Percentiles rank a stretch among this genome's conserved stretches.
Evolutionary conservation across 306 rosid species (phyloP).

Genomic region (Arachis stenosperma): DNA sequence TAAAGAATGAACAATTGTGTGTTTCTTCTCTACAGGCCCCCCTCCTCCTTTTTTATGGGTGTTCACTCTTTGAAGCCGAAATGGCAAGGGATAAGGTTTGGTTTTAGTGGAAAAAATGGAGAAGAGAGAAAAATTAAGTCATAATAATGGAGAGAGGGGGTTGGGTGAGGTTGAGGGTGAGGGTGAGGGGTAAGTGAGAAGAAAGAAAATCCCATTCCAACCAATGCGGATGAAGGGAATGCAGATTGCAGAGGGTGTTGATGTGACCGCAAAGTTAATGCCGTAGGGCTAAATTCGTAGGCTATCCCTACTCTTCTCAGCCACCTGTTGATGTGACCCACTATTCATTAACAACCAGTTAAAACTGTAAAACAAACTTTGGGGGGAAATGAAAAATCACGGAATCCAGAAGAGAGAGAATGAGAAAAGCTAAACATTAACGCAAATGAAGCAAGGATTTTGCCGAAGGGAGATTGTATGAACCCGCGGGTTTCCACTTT

Average conservation of each 20-base stretch:
- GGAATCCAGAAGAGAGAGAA: conserved; percentile 15
- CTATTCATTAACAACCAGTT: conserved; percentile 57
- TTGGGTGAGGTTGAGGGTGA: neutral
- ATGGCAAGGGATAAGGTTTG: conserved; percentile 36
- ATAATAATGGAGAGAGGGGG: neutral
- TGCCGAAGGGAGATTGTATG: neutral
- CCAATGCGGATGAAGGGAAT: conserved; percentile 33
- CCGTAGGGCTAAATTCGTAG: conserved; percentile 42
- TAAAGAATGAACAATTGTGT: neutral
- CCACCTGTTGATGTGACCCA: conserved; percentile 72
- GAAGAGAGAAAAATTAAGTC: neutral
- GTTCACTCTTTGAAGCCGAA: conserved; percentile 3
- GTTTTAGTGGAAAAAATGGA: conserved; percentile 21
- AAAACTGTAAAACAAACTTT: conserved; percentile 42
- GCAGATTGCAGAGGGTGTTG: conserved; percentile 31
- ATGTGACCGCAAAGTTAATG: conserved; percentile 55
- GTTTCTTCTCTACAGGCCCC: neutral
- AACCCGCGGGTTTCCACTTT: conserved; percentile 37
- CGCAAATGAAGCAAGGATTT: neutral
- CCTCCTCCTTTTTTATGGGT: no score
- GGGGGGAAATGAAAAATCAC: conserved; percentile 16
- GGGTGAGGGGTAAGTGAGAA: neutral
- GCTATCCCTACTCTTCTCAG: conserved; percentile 47
- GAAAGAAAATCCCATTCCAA: conserved; percentile 24
- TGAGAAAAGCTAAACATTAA: neutral